Evolutionary conservation across 371 early-diverging fungal species (phyloP), one percentile per base, ranked within the genome.

Genomic region (Mortierella sp.): DNA sequence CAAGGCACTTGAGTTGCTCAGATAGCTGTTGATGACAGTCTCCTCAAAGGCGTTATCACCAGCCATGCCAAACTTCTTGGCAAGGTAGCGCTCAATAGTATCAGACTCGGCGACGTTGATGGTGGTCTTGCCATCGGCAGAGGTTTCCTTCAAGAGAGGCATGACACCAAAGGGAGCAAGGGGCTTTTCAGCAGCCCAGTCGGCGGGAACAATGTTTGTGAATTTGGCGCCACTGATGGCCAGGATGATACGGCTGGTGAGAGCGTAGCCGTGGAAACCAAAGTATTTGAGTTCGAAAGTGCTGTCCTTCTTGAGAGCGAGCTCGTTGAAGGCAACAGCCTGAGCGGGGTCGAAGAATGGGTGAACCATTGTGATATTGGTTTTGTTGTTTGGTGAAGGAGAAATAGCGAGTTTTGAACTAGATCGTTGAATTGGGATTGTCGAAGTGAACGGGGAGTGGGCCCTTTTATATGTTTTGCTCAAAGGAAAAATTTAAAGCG

Each of bases 131-230:
- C 79, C 79, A 28, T 78, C 71, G 5, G 59, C 61, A 16, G 79
- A 69, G 54, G 64, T 73, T 67, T 78, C 79, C 49, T 66, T 70
- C 54, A 78, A 68, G 28, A 74, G 35, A 40, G 79, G 79, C 63
- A 78, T 39, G 49, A 67, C 37, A 12, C 78, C 78, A 47, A 73
- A 78, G 51, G 78, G 73, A 22, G 70, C 24, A 35, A 59, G 9
- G 35, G 66, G 51, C 64, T 73, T 78, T n/a, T 66, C 66, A 14
- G 32, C 30, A 12, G 63, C 64, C 69, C 65, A 64, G n/a, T 73
- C 73, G 20, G 24, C 45, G 9, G 66, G 66, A 55, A 28, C 24
- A 35, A 10, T 2, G 54, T 60, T 59, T 3, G 52, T 63, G 59
- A 69, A 78, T 43, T 70, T 66, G 32, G 64, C 67, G 4, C 67